phyloP scores from a whole-genome alignment of 129 eudicot species.

The Mikania micrantha region DNA sequence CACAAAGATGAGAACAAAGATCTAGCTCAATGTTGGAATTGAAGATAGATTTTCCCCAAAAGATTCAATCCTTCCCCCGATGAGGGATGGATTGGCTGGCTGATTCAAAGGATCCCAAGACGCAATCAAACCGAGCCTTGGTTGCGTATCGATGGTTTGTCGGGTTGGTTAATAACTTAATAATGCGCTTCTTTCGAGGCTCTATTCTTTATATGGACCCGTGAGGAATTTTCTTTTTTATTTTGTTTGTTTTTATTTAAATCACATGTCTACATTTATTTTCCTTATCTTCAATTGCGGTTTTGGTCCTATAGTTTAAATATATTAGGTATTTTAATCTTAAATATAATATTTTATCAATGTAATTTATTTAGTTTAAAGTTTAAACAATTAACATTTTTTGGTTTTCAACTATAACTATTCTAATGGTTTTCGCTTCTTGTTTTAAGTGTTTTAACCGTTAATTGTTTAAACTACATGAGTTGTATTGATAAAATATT shows the following conservation, averaged over 20 bases:
- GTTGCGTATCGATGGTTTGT: background rate
- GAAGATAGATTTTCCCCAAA: conserved; percentile 16
- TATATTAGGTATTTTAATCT: too few relatives aligned
- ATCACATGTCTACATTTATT: background rate
- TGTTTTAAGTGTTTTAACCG: too few relatives aligned
- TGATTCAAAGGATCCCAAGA: conserved; percentile 13
- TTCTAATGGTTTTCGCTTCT: too few relatives aligned
- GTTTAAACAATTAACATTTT: too few relatives aligned
- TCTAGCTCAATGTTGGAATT: background rate
- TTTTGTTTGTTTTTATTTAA: background rate
- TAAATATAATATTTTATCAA: too few relatives aligned
- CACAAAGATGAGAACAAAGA: conserved; percentile 2
- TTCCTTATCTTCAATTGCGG: too few relatives aligned
- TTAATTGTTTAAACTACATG: too few relatives aligned
- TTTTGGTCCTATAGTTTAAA: too few relatives aligned
- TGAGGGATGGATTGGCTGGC: conserved; percentile 23
- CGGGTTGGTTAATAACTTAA: background rate
- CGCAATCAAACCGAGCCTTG: conserved; percentile 6
- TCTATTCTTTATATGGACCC: background rate
- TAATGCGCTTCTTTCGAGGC: conserved; percentile 10
- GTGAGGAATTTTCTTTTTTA: conserved; percentile 11
- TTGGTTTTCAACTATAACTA: too few relatives aligned
- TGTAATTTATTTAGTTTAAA: too few relatives aligned
- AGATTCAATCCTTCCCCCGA: conserved; percentile 27
- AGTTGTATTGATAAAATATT: too few relatives aligned